Base-by-base conservation (phyloP, 306 rosid species). In the Lathyrus tuberosus region DNA sequence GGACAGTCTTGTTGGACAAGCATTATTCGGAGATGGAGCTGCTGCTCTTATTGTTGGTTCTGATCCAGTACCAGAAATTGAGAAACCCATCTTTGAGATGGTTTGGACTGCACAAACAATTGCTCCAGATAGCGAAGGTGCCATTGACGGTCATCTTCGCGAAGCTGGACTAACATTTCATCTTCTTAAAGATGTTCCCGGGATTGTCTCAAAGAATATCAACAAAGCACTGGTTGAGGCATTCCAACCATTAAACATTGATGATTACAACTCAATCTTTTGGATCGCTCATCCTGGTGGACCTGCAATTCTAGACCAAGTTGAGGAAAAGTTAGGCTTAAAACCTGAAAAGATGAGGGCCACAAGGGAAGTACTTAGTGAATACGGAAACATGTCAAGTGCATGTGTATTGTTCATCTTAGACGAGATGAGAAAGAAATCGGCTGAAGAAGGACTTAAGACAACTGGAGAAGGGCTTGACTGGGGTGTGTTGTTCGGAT, bases 71-170 rank as follows among this genome's bases (percentile, higher is more conserved):
- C 86, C 87, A 0, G 81, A 67, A 17, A 65, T 85, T 0, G 93
- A 87, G 75, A 85, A 75, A 43, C 89, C 96, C 0, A 14, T 87
- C 1, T 87, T 82, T 18, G 89, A 89, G 47, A 4, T 87, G 0
- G 84, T 87, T 20, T 89, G 91, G 1, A 82, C 93, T 1, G 86
- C 40, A 57, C 62, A 57, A 14, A 57, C 62, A 26, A 28, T 57
- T 28, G 40, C 40, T 57, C 38, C 62, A 0, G 40, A 57, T 1
- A 26, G 40, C 6, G 62, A 57, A 26, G 62, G 62, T 0, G 62
- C 62, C 1, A 71, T 78, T 13, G 73, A 65, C 38, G 81, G 81
- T 0, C 81, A 78, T 10, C 81, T 77, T 46, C 77, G 81, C 12
- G 81, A 77, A 46, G 77, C 11, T 44, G 81, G 81, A 0, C 62